Evolutionary conservation across 2,329 filamentous ascomycete genomes (phyloP).

Genomic region (Fonsecaea pugnacius): DNA sequence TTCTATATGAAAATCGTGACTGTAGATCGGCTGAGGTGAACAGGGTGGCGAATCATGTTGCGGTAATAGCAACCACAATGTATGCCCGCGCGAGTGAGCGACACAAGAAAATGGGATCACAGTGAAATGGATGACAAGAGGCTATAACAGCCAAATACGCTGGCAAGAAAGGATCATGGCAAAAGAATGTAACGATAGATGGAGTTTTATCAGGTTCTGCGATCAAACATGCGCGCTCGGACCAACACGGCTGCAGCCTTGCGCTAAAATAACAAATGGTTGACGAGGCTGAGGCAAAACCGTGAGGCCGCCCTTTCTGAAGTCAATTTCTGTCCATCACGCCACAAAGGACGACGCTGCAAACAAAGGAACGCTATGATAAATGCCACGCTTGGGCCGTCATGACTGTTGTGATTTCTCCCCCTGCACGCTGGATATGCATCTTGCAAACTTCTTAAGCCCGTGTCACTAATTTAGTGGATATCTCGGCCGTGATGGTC

Average conservation of each 20-base stretch:
- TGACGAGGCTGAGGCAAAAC: conserved; percentile 12
- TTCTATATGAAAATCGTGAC: conserved; percentile 5
- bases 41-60: conserved; percentile 25
- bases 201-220: conserved; percentile 7
- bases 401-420: background rate
- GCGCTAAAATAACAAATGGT: conserved; percentile 16
- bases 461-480: background rate
- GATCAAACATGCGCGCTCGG: conserved; percentile 9
- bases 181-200: background rate
- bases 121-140: background rate
- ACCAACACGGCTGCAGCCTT: conserved; percentile 24
- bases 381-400: background rate
- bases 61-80: background rate
- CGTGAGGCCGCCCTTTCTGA: background rate
- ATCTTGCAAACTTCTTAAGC: background rate
- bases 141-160: background rate
- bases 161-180: background rate
- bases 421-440: background rate
- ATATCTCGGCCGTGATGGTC: background rate
- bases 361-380: conserved; percentile 2
- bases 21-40: conserved; percentile 14
- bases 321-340: conserved; percentile 1
- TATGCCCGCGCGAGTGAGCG: background rate
- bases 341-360: background rate
- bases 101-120: background rate